phyloP scores from a whole-genome alignment of 768 basidiomycete species.

The Guyanaporus albipodus region DNA sequence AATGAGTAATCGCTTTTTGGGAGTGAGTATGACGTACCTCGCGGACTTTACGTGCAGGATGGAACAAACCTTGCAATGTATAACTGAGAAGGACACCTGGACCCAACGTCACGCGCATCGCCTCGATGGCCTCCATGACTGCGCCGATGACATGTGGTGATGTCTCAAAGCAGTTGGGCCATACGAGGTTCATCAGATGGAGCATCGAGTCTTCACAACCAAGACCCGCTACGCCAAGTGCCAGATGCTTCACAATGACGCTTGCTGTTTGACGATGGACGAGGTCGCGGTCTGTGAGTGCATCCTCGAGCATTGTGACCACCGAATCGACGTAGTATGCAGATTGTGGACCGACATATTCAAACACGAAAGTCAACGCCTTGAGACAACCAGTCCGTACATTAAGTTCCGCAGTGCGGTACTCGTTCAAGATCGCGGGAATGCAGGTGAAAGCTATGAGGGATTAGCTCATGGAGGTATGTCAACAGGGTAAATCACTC shows the following conservation, averaged over 20 bases:
- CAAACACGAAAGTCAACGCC: conserved; percentile 97
- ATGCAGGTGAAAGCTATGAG: conserved; percentile 90
- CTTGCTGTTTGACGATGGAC: conserved; percentile 98
- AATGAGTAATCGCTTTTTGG: conserved; percentile 1
- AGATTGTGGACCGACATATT: conserved; percentile 97
- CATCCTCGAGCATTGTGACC: conserved; percentile 97
- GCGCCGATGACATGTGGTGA: conserved; percentile 97
- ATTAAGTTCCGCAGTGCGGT: conserved; percentile 96
- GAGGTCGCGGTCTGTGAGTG: conserved; percentile 94
- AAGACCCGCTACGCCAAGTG: conserved; percentile 93
- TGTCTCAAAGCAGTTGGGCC: conserved; percentile 99
- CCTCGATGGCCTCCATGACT: conserved; percentile 97
- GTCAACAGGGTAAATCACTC: conserved; percentile 16
- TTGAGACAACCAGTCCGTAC: conserved; percentile 99
- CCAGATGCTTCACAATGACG: conserved; percentile 97
- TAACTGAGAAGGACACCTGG: conserved; percentile 92
- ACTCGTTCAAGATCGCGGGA: conserved; percentile 97
- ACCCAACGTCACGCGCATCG: conserved; percentile 93
- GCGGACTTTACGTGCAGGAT: conserved; percentile 93
- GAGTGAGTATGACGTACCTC: conserved; percentile 55
- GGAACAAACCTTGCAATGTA: conserved; percentile 92
- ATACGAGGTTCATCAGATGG: conserved; percentile 96
- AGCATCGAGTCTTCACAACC: conserved; percentile 98
- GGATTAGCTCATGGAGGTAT: conserved; percentile 5
- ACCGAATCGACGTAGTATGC: conserved; percentile 97